Percentiles rank a stretch among this genome's conserved stretches.
Evolutionary conservation across 192 early-diverging fungal species (phyloP).

Genomic region (Phlyctochytrium bullatum): DNA sequence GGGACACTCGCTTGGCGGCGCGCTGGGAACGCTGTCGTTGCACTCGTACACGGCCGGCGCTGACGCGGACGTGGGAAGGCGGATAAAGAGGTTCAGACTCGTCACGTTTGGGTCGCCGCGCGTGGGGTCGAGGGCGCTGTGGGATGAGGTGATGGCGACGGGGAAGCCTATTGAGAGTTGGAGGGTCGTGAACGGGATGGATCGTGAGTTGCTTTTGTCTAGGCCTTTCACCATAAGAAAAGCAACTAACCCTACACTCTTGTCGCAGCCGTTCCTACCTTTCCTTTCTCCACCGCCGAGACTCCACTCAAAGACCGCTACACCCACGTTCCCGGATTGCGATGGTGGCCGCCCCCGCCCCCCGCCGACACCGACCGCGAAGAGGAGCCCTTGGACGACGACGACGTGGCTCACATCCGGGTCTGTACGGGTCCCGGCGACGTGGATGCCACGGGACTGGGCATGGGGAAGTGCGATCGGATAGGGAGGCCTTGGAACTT

Average conservation of each 20-base stretch:
- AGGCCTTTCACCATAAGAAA: background rate
- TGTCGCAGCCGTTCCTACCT: background rate
- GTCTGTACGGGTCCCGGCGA: background rate
- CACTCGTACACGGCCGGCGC: background rate
- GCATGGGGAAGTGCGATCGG: background rate
- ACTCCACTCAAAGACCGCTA: background rate
- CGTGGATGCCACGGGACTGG: background rate
- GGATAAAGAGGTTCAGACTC: background rate
- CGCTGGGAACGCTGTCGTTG: background rate
- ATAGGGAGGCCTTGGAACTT: too few relatives aligned
- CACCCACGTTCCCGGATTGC: background rate
- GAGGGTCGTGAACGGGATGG: background rate
- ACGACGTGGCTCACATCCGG: too few relatives aligned
- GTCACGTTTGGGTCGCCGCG: background rate
- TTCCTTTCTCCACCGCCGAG: background rate
- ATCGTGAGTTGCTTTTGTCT: conserved; percentile 1
- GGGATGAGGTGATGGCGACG: background rate
- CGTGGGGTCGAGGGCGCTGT: background rate
- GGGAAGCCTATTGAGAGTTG: background rate
- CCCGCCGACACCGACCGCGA: background rate
- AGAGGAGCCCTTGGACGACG: too few relatives aligned
- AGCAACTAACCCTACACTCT: background rate
- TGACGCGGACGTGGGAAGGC: background rate
- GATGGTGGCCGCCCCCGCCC: too few relatives aligned
- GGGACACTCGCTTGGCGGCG: background rate